Base-by-base conservation (phyloP, 495 filamentous ascomycete genomes). In the Penicillium malachiteum region DNA sequence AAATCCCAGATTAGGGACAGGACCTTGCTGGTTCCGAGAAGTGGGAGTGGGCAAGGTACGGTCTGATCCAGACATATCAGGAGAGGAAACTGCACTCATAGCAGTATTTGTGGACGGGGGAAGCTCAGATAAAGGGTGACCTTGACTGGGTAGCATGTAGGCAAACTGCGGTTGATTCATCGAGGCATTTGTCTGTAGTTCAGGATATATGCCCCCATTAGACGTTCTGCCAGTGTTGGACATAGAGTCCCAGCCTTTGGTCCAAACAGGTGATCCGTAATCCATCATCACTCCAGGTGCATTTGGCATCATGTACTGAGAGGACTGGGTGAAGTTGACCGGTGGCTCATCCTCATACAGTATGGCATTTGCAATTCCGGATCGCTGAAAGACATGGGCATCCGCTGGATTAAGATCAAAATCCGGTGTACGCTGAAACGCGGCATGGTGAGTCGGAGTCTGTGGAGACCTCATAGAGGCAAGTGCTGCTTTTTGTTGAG, bases 31-130 rank as follows among this genome's bases (percentile, higher is more conserved):
- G 52, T 46, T 56, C 26, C 65, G 63, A 11, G 60, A 62, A 5
- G 65, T 67, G 46, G 73, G 56, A 1, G 60, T 73, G 12, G 76
- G 77, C 13, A 78, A 62, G 11, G 60, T 77, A 32, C 77, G 67
- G 50, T 72, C 69, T 44, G 58, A 40, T 3, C 62, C 66, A 38
- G 67, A 56, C 7, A 34, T 38, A 2, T 74, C 64, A 10, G 63
- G 43, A 1, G 67, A 58, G 9, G 69, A 49, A 7, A 66, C 57
- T 41, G 42, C 34, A 17, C 56, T 51, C 48, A 70, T 58, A 8
- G 60, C 54, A 7, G 67, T 55, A 16, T 58, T 42, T 5, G 57
- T 42, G 26, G 61, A 17, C 26, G 60, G 58, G 8, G 69, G 35
- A 5, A 58, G 48, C 12, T 71, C 71, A 11, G 39, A 50, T 31